phyloP scores from a whole-genome alignment of 768 basidiomycete species.

The Xerocomus brunneocitrinus region DNA sequence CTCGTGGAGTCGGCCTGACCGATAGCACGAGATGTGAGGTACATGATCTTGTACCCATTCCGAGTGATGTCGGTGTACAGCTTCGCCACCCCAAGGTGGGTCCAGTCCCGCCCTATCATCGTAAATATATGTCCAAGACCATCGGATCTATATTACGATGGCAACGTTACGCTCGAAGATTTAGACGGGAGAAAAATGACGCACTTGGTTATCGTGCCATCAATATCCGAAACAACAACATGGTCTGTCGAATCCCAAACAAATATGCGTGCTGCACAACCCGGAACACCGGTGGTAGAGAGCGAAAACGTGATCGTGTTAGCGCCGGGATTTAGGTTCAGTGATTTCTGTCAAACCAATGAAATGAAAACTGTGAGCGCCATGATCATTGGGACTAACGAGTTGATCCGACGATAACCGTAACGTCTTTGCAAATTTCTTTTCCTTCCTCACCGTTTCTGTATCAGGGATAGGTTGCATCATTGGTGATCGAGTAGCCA shows the following conservation, averaged over 20 bases:
- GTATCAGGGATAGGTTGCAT: slow-evolving; percentile 25
- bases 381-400: slow-evolving; percentile 39
- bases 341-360: slow-evolving; percentile 56
- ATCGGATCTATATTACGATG: slow-evolving; percentile 62
- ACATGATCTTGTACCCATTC: slow-evolving; percentile 98
- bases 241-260: slow-evolving; percentile 91
- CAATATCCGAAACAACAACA: slow-evolving; percentile 94
- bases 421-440: slow-evolving; percentile 86
- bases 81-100: slow-evolving; percentile 94
- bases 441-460: slow-evolving; percentile 19
- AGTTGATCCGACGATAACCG: slow-evolving; percentile 93
- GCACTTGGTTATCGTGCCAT: slow-evolving; percentile 98
- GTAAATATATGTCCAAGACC: slow-evolving; percentile 95
- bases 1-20: slow-evolving; percentile 97
- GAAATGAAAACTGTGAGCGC: background rate
- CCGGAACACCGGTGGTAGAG: slow-evolving; percentile 73
- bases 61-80: slow-evolving; percentile 92
- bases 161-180: background rate
- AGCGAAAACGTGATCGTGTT: slow-evolving; percentile 94
- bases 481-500: slow-evolving; percentile 16
- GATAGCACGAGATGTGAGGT: slow-evolving; percentile 93
- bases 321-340: slow-evolving; percentile 79
- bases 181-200: slow-evolving; percentile 23
- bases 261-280: slow-evolving; percentile 90
- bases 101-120: slow-evolving; percentile 98